Percentiles rank a stretch among this genome's conserved stretches.
These are phyloP conservation scores for Suhomyces sp. DNA, from an alignment of 805 yeast species.

Conservation along the genomic window DNA sequence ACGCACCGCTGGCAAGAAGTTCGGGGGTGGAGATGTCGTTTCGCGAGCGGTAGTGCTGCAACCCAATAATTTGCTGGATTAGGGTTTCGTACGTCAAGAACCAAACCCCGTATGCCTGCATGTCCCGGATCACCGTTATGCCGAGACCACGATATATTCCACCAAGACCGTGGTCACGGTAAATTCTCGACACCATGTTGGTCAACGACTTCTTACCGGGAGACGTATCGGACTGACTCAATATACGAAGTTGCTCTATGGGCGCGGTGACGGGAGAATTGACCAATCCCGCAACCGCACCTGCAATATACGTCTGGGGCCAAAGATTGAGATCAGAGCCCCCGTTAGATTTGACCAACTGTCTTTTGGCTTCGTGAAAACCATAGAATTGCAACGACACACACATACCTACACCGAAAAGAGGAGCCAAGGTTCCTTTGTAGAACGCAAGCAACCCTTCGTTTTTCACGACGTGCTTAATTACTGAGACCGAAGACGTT, in stretches of 20 bases:
- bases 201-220: conserved; percentile 18
- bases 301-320: conserved; percentile 60
- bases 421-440: conserved; percentile 45
- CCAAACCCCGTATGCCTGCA: conserved; percentile 79
- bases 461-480: conserved; percentile 35
- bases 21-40: conserved; percentile 53
- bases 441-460: conserved; percentile 45
- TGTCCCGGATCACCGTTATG: conserved; percentile 56
- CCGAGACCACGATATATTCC: conserved; percentile 57
- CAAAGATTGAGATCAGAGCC: conserved; percentile 40
- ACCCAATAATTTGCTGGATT: conserved; percentile 37
- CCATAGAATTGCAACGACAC: conserved; percentile 70
- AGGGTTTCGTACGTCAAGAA: conserved; percentile 61
- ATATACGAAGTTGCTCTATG: conserved; percentile 63
- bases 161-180: conserved; percentile 38
- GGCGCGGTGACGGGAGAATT: conserved; percentile 63
- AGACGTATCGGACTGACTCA: conserved; percentile 51
- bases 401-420: conserved; percentile 56
- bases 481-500: conserved; percentile 30
- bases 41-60: conserved; percentile 38
- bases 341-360: conserved; percentile 34
- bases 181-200: conserved; percentile 43
- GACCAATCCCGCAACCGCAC: conserved; percentile 66
- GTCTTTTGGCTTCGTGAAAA: conserved; percentile 66
- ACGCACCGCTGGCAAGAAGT: conserved; percentile 55